Evolutionary conservation across 805 yeast species (phyloP).

Genomic region (Metschnikowia vanudenii): DNA sequence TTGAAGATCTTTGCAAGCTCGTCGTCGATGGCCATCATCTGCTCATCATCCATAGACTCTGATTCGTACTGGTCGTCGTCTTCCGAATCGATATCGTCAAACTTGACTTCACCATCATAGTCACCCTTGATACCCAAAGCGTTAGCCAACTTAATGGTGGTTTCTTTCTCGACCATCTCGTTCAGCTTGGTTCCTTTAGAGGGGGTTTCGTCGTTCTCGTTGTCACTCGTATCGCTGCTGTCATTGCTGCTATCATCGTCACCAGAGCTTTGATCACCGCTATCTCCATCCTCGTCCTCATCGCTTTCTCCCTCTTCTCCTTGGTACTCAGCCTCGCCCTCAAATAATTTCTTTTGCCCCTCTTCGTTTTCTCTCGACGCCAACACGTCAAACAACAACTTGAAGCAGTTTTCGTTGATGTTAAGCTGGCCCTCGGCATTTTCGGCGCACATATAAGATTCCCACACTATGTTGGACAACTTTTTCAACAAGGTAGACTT

Average conservation of each 20-base stretch:
- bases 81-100: conserved; percentile 40
- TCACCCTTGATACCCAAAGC: conserved; percentile 64
- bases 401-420: conserved; percentile 33
- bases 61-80: conserved; percentile 59
- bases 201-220: conserved; percentile 14
- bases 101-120: conserved; percentile 45
- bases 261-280: conserved; percentile 3
- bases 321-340: conserved; percentile 46
- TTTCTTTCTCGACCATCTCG: conserved; percentile 35
- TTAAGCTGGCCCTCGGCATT: conserved; percentile 28
- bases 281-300: conserved; percentile 10
- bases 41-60: conserved; percentile 87
- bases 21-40: conserved; percentile 91
- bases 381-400: conserved; percentile 37
- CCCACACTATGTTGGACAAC: conserved; percentile 41
- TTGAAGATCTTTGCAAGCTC: conserved; percentile 81
- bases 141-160: conserved; percentile 64
- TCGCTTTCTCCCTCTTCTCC: conserved; percentile 18
- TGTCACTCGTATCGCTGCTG: conserved; percentile 9
- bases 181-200: conserved; percentile 10
- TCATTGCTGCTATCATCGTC: conserved; percentile 11
- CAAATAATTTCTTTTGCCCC: conserved; percentile 77
- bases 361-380: conserved; percentile 70
- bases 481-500: conserved; percentile 38
- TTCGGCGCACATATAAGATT: conserved; percentile 34